Evolutionary conservation across 768 basidiomycete genomes (phyloP), one percentile per base, ranked within the genome.

Genomic region (Cystofilobasidium ferigula): DNA sequence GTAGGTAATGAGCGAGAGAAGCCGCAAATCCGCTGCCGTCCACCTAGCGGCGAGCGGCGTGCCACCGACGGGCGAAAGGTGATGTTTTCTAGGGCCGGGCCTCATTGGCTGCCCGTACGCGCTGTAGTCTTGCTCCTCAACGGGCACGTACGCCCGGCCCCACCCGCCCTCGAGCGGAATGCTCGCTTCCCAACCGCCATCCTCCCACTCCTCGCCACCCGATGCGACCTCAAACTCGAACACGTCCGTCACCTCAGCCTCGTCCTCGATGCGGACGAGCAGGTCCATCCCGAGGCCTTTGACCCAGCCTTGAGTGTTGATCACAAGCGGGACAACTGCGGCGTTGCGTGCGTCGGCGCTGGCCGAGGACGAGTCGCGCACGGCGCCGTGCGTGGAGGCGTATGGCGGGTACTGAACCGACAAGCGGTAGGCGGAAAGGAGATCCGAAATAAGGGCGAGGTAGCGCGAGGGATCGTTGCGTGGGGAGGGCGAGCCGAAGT

Each of bases 261-360:
- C 14, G 7, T 54, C 14, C 70, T 92, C 85, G 57, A 99, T 85
- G 69, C 82, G 82, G 18, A 73, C 74, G 2, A 84, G 82, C 14
- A 98, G 77, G 71, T 94, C 88, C 20, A 84, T 85, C 3, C 94
- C 94, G 3, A 95, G 82, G 9, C 94, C 94, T 74, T 93, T 97
- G 7, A 82, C 82, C 94, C 94, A 99, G 2, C 94, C 94, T 84
- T 94, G 93, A 0, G 89, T 97, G 74, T 98, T 99, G 61, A 98
- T 82, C 20, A 97, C 83, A 22, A 97, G 82, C 0, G 94, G 94
- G 6, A 92, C 82, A 32, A 77, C 68, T 56, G 43, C 24, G 18
- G 58, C 7, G 51, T 62, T 58, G n/a, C 53, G 61, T 22, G 32
- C n/a, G 64, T 57, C 51, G 30, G 16, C 62, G 40, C 18, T 32